A percentile compares a stretch with the other conserved stretches of the same genome.
Evolutionary conservation across 371 early-diverging fungal genomes (phyloP).

Genomic region (Mucor circinelloides): DNA sequence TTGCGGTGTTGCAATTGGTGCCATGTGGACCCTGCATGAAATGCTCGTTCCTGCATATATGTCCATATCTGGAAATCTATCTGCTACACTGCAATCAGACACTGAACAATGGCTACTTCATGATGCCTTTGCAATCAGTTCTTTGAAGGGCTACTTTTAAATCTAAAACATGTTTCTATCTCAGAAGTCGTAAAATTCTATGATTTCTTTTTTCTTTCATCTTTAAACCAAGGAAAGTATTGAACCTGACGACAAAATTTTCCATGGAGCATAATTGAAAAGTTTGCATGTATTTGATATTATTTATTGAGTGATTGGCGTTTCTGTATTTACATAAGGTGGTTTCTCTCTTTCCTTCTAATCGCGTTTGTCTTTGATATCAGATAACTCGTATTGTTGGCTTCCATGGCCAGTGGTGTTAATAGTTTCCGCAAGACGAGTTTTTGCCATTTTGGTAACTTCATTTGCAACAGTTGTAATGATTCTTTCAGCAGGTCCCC

Average conservation of each 20-base stretch:
- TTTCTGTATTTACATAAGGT: slow-evolving; percentile 1
- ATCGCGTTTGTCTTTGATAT: slow-evolving; percentile 3
- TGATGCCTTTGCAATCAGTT: no score
- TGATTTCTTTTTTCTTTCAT: no score
- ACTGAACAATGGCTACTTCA: no score
- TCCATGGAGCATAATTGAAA: neutral
- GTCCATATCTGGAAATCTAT: neutral
- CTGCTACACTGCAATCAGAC: neutral
- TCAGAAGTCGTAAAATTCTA: no score
- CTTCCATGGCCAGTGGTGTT: neutral
- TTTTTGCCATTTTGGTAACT: slow-evolving; percentile 44
- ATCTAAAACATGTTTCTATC: no score
- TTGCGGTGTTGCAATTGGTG: no score
- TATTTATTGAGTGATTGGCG: neutral
- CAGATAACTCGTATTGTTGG: slow-evolving; percentile 4
- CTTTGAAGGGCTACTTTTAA: no score
- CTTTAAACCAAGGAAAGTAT: neutral
- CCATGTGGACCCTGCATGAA: neutral
- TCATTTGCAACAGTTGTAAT: slow-evolving; percentile 40
- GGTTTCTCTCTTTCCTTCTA: neutral
- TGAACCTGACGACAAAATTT: neutral
- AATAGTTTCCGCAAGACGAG: slow-evolving; percentile 1
- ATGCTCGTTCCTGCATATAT: neutral
- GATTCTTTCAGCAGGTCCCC: slow-evolving; percentile 67
- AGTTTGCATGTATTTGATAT: neutral